Conservation (phyloP, 176 grass and related monocot genomes). For the Avena eriantha region DNA sequence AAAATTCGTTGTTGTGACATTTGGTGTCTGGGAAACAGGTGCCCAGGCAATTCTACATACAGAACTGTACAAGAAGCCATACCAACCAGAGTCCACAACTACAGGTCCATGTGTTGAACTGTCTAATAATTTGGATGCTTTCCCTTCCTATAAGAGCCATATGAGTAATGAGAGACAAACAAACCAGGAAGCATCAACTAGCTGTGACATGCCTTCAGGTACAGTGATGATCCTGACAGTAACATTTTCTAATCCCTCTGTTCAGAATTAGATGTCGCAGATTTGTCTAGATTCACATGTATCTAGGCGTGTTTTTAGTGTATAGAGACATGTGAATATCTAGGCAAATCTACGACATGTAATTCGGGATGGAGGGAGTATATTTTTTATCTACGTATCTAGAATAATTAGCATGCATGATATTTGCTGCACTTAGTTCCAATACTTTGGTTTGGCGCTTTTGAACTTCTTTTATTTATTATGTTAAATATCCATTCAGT, state of each 20-base stretch:
- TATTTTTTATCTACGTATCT: neutral
- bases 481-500: slow-evolving; percentile 1
- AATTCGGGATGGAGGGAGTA: too few species aligned
- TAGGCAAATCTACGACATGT: too few species aligned
- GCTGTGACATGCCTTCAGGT: slow-evolving; percentile 47
- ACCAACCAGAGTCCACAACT: slow-evolving; percentile 26
- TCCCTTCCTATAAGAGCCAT: slow-evolving; percentile 5
- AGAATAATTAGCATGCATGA: slow-evolving; percentile 27
- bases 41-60: slow-evolving; percentile 38
- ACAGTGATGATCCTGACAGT: neutral
- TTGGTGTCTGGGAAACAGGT: slow-evolving; percentile 31
- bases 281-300: too few species aligned
- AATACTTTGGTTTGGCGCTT: neutral
- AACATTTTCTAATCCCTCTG: neutral
- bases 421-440: neutral
- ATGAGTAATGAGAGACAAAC: slow-evolving; percentile 19
- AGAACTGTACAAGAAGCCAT: slow-evolving; percentile 41
- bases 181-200: slow-evolving; percentile 19
- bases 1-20: slow-evolving; percentile 2
- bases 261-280: too few species aligned
- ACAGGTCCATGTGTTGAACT: neutral
- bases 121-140: slow-evolving; percentile 1
- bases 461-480: neutral
- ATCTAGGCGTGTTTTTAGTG: too few species aligned
- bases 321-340: too few species aligned